Percentiles rank a stretch among this genome's conserved stretches.
Conservation (phyloP, 257 asterid genomes). For the Jacaranda mimosifolia region DNA sequence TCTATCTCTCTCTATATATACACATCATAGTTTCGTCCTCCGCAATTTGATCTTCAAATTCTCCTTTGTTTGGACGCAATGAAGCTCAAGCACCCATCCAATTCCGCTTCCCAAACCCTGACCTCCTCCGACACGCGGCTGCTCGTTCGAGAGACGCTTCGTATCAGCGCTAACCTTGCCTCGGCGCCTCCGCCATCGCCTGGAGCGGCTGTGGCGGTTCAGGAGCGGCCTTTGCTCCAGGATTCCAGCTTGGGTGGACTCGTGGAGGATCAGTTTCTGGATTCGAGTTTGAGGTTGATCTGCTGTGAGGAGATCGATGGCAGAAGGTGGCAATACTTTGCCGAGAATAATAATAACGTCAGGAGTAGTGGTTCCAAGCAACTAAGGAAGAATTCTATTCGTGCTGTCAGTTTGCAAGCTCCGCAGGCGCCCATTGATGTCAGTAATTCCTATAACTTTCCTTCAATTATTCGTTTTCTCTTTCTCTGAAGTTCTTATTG, state of each 20-base stretch:
- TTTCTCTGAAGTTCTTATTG: constrained; percentile 13
- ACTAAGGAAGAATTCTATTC: constrained; percentile 73
- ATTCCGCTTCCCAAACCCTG: constrained; percentile 73
- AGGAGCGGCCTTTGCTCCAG: constrained; percentile 43
- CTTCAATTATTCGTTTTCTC: neutral
- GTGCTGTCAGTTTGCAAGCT: constrained; percentile 78
- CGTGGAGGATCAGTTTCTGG: constrained; percentile 63
- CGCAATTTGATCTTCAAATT: constrained; percentile 21
- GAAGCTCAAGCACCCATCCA: constrained; percentile 76
- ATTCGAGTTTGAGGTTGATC: constrained; percentile 81
- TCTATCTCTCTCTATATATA: constrained; percentile 6
- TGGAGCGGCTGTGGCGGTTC: constrained; percentile 31
- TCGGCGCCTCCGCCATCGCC: constrained; percentile 70
- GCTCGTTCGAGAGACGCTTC: constrained; percentile 91
- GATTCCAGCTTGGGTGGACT: constrained; percentile 68
- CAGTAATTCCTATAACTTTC: constrained; percentile 33
- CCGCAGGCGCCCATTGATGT: constrained; percentile 83
- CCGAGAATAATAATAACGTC: constrained; percentile 48
- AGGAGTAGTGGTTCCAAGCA: constrained; percentile 44
- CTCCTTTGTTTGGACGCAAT: constrained; percentile 40
- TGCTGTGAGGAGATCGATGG: constrained; percentile 97
- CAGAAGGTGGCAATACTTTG: constrained; percentile 82
- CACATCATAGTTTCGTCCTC: constrained; percentile 30
- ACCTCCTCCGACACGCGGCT: constrained; percentile 72
- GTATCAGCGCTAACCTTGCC: constrained; percentile 96